Evolutionary conservation across 2,329 filamentous ascomycete species (phyloP), one percentile per base, ranked within the genome.

Genomic region (Fusarium virguliforme): DNA sequence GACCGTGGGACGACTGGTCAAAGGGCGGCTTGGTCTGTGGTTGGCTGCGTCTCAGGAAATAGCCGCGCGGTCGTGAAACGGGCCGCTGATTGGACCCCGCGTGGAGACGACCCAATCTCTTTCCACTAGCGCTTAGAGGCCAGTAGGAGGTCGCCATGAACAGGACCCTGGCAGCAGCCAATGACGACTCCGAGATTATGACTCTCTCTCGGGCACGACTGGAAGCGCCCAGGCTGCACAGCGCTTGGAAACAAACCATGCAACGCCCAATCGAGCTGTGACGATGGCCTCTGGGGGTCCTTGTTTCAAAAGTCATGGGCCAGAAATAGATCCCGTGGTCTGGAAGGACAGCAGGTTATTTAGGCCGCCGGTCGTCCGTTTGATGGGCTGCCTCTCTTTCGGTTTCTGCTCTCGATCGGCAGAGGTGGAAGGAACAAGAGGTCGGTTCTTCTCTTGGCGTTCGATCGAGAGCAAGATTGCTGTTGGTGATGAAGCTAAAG

Each of bases 351-450:
- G 41, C 41, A 46, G 41, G 62, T 38, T 62, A 38, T 66, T 66
- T 46, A 62, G 57, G 57, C 54, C 55, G 28, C 55, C n/a, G 56
- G 50, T 34, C 26, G 43, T 34, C 50, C 54, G 10, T 26, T 35
- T n/a, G 38, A 50, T 57, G 40, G 68, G 68, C 64, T 71, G 56
- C 68, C 64, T 71, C 68, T 68, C 64, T 61, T 51, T 50, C 40
- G 50, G 24, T 69, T 35, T 35, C 34, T n/a, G 26, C 46, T 35
- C 35, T 12, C 34, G 24, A 37, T 53, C 50, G 50, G 50, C 30
- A 35, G 50, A 53, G 50, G 15, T 32, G 18, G 18, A 18, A 46
- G 28, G 41, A 15, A 8, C 9, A 12, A 12, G 32, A 18, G 37
- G 13, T 18, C 18, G 18, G 18, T 10, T 41, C 30, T 32, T 32